Base-by-base conservation (phyloP, 2,329 filamentous ascomycete species). In the Colletotrichum higginsianum region DNA sequence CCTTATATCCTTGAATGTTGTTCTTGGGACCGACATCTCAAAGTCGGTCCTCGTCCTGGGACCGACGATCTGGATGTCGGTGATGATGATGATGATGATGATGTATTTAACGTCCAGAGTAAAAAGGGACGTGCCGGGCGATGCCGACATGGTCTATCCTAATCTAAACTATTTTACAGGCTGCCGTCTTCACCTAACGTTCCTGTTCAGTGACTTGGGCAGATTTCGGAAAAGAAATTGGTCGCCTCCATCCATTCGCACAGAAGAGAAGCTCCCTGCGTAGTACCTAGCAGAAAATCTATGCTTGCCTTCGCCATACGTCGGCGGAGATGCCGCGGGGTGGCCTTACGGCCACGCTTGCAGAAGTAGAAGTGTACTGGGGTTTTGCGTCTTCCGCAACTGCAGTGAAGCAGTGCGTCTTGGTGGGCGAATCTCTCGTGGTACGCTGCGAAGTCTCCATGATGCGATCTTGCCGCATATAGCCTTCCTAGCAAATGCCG, bases 321-420 rank as follows among this genome's bases (percentile, higher is more conserved):
- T 63, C 30, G 8, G 61, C 26, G 23, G 26, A 65, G 61, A 65
- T 65, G 26, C 9, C 18, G 18, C 6, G 42, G 52, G 1, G 52
- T 57, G 2, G 61, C 61, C n/a, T 56, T 65, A 0, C 18, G 15
- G 52, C 50, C 18, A 49, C 15, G 18, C 62, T 65, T 65, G 21
- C n/a, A 56, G 40, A 65, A 65, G 18, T 65, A 65, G 8, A 65
- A 65, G 26, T 65, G 12, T n/a, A 57, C 50, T 56, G 18, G 42
- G 9, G 6, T 65, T 47, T 65, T 65, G 8, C 3, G n/a, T 50
- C 42, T 57, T 38, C 49, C n/a, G 8, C n/a, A 65, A 13, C 50
- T 65, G 30, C 18, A 65, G 30, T 57, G 2, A 7, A 65, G 44
- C 13, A 57, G 42, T 57, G 26, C 3, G 5, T 65, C 42, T 15